phyloP scores from a whole-genome alignment of 1,284 basidiomycete species.

The Malassezia nana region DNA sequence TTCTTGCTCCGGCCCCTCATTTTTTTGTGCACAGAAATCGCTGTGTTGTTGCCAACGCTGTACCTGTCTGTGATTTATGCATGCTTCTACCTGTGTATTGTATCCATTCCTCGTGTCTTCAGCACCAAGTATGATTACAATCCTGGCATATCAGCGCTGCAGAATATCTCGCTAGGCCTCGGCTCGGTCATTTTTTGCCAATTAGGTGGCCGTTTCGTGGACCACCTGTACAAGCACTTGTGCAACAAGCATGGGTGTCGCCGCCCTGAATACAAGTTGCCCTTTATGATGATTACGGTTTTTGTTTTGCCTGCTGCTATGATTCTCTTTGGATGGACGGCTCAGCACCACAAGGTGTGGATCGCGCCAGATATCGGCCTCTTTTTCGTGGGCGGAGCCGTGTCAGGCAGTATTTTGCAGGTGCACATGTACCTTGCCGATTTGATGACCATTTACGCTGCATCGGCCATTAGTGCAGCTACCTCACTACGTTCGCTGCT shows the following conservation, averaged over 20 bases:
- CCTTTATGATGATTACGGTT: slow-evolving; percentile 57
- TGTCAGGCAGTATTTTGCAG: slow-evolving; percentile 26
- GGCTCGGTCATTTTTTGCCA: slow-evolving; percentile 52
- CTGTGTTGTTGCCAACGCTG: slow-evolving; percentile 51
- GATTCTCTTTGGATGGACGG: slow-evolving; percentile 61
- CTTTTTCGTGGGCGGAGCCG: slow-evolving; percentile 18
- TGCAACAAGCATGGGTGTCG: slow-evolving; percentile 55
- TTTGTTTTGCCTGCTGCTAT: slow-evolving; percentile 56
- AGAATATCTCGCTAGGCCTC: slow-evolving; percentile 57
- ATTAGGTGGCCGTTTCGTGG: slow-evolving; percentile 56
- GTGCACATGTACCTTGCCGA: slow-evolving; percentile 38
- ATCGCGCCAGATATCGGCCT: slow-evolving; percentile 55
- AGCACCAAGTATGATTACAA: slow-evolving; percentile 52
- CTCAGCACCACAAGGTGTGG: slow-evolving; percentile 56
- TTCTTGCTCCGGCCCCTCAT: slow-evolving; percentile 53
- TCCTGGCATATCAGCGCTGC: slow-evolving; percentile 55
- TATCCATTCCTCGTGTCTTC: slow-evolving; percentile 60
- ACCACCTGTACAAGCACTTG: slow-evolving; percentile 55
- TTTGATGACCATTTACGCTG: slow-evolving; percentile 41
- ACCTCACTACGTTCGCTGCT: slow-evolving; percentile 38
- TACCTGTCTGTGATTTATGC: slow-evolving; percentile 51
- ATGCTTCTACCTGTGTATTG: slow-evolving; percentile 55
- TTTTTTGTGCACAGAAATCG: slow-evolving; percentile 52
- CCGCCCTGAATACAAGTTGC: slow-evolving; percentile 51
- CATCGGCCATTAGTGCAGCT: slow-evolving; percentile 39